phyloP scores from a whole-genome alignment of 441 rosid genomes.

The Erodium trifolium region DNA sequence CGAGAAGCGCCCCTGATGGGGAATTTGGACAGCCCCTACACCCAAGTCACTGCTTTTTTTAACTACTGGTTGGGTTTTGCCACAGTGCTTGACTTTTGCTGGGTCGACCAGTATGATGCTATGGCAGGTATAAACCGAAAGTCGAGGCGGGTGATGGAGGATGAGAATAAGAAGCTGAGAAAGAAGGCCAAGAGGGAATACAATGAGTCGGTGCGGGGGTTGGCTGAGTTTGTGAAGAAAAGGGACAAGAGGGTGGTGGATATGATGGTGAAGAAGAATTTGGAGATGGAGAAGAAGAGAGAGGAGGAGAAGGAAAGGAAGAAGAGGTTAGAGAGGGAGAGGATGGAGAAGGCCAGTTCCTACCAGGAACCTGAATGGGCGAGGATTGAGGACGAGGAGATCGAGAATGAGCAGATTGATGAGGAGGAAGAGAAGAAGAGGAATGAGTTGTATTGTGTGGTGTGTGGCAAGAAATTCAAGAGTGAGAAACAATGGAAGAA shows the following conservation, averaged over 20 bases:
- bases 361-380: conserved; percentile 86
- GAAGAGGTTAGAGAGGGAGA: conserved; percentile 69
- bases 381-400: conserved; percentile 39
- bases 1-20: conserved; percentile 87
- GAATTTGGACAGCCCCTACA: conserved; percentile 60
- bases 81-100: conserved; percentile 80
- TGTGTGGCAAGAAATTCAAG: conserved; percentile 84
- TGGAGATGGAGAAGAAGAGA: conserved; percentile 27
- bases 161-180: conserved; percentile 82
- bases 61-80: conserved; percentile 74
- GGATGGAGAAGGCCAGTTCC: conserved; percentile 46
- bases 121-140: conserved; percentile 67
- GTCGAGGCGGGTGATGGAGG: conserved; percentile 85
- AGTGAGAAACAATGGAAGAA: conserved; percentile 96
- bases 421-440: conserved; percentile 32
- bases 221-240: conserved; percentile 86
- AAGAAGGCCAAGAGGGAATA: conserved; percentile 78
- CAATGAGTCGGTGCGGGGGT: conserved; percentile 68
- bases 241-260: conserved; percentile 90
- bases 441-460: conserved; percentile 67
- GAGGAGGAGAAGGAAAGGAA: conserved; percentile 63
- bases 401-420: conserved; percentile 34
- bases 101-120: conserved; percentile 74
- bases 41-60: conserved; percentile 78
- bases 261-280: conserved; percentile 54